Conservation (phyloP, 2,329 filamentous ascomycete genomes). For the Pleoardoris graminearum region DNA sequence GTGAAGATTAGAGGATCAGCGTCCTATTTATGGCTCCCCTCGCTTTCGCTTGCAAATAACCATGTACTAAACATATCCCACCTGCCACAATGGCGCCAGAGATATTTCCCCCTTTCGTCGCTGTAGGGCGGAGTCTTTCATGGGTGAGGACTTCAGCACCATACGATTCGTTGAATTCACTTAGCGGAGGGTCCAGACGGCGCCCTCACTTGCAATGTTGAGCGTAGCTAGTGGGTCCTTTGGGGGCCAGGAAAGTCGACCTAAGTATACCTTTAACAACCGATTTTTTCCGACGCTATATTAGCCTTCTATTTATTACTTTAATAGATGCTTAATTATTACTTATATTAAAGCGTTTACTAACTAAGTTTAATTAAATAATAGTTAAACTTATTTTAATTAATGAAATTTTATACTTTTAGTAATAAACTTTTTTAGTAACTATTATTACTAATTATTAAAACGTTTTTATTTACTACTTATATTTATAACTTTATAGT, state of each 20-base stretch:
- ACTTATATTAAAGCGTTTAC: no score
- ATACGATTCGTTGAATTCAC: neutral
- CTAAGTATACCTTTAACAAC: neutral
- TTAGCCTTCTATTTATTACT: no score
- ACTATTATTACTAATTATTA: no score
- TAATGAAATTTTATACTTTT: no score
- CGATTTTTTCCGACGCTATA: no score
- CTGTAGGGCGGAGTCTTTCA: neutral
- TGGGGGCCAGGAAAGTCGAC: slow-evolving; percentile 2
- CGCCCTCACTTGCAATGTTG: no score
- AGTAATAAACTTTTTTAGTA: no score
- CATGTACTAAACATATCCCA: slow-evolving; percentile 1
- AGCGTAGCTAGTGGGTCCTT: neutral
- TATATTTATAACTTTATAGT: no score
- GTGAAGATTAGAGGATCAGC: neutral
- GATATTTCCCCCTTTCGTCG: neutral
- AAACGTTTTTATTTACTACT: no score
- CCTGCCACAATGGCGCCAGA: neutral
- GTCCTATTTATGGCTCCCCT: neutral
- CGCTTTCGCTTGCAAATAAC: neutral
- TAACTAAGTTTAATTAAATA: no score
- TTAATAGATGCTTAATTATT: no score
- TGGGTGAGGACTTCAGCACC: neutral
- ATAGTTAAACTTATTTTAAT: no score
- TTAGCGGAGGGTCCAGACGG: neutral